Evolutionary conservation across 176 grass and related monocot genomes (phyloP).

Genomic region (Puya raimondii): DNA sequence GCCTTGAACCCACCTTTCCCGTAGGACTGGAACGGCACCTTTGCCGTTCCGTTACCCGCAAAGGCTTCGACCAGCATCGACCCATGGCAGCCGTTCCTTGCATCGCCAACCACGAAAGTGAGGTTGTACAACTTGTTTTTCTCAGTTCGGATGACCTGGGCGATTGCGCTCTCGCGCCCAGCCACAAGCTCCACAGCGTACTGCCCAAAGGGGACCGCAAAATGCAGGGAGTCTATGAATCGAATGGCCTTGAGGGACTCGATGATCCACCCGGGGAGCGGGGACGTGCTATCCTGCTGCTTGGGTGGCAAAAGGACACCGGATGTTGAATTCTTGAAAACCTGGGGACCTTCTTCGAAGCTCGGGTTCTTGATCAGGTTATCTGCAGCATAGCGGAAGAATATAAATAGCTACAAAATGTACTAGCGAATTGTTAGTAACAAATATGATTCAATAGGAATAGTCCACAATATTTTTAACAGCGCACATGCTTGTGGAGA

Average conservation of each 20-base stretch:
- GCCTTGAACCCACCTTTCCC: slow-evolving; percentile 42
- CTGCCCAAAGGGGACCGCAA: slow-evolving; percentile 57
- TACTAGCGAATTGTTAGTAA: neutral
- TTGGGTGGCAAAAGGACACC: slow-evolving; percentile 63
- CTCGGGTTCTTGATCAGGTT: slow-evolving; percentile 87
- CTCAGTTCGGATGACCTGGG: slow-evolving; percentile 85
- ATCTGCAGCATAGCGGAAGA: slow-evolving; percentile 19
- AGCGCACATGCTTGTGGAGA: no score
- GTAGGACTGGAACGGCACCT: slow-evolving; percentile 59
- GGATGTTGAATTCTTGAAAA: slow-evolving; percentile 69
- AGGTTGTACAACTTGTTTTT: slow-evolving; percentile 61
- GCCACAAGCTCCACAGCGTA: slow-evolving; percentile 91
- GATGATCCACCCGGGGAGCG: slow-evolving; percentile 92
- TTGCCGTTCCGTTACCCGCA: slow-evolving; percentile 67
- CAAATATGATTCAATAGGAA: no score
- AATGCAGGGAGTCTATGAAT: slow-evolving; percentile 74
- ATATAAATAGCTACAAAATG: neutral
- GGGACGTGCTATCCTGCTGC: slow-evolving; percentile 74
- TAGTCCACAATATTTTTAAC: no score
- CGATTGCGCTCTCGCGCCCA: slow-evolving; percentile 86
- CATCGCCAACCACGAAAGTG: slow-evolving; percentile 70
- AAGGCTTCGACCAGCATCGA: slow-evolving; percentile 89
- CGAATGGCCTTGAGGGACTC: slow-evolving; percentile 97
- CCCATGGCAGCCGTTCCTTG: slow-evolving; percentile 80
- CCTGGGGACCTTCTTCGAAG: slow-evolving; percentile 68